Percentiles rank a stretch among this genome's conserved stretches.
These are phyloP conservation scores for Phytopythium ostracodes DNA, from an alignment of 352 stramenopile genomes.

Conservation along the genomic window DNA sequence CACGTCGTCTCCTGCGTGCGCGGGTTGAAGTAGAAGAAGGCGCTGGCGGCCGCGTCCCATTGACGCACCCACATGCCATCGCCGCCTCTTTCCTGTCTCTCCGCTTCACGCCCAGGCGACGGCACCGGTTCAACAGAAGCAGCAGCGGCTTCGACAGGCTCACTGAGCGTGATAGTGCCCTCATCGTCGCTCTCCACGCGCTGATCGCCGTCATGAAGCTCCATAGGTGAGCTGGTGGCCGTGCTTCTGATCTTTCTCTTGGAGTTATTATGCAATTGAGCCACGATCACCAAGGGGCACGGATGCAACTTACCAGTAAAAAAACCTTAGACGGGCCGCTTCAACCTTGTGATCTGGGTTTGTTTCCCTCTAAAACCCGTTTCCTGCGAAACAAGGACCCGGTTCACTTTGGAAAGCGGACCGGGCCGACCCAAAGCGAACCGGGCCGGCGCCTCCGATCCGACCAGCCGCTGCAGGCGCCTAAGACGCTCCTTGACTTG, in stretches of 20 bases:
- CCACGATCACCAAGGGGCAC: not conserved
- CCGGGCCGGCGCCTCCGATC: constrained; percentile 1
- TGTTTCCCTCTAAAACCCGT: not conserved
- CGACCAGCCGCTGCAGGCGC: not conserved
- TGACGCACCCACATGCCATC: constrained; percentile 27
- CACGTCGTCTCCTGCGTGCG: constrained; percentile 27
- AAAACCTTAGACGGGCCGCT: not conserved
- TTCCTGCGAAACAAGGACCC: not conserved
- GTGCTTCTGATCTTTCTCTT: not conserved
- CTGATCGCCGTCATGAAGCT: not conserved
- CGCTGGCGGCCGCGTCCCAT: constrained; percentile 20
- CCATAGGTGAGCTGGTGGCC: not conserved
- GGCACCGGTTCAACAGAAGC: not conserved
- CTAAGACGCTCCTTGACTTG: not conserved
- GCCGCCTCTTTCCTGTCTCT: not conserved
- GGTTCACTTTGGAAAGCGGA: not conserved
- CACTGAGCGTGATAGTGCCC: not conserved
- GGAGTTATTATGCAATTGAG: not conserved
- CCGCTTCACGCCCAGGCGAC: not conserved
- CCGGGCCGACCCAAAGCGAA: not conserved
- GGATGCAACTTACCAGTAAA: too few relatives aligned
- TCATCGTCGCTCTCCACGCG: not conserved
- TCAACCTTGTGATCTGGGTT: not conserved
- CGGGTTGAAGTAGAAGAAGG: constrained; percentile 34
- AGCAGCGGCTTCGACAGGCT: not conserved